Evolutionary conservation across 129 eudicot species (phyloP).

Genomic region (Chrysanthemum makinoi): DNA sequence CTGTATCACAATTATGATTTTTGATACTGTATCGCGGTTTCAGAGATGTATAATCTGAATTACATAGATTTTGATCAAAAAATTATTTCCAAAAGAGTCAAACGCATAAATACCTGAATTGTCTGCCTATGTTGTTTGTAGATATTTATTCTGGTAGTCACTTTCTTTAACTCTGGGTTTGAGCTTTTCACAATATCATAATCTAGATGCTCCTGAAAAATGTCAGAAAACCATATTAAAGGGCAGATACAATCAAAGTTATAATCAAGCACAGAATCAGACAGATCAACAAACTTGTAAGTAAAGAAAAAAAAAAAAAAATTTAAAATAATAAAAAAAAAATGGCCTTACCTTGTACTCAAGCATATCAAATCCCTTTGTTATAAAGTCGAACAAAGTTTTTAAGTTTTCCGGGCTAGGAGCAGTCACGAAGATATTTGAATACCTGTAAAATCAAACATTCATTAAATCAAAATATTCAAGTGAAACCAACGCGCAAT

Average conservation of each 20-base stretch:
- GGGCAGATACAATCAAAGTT: background rate
- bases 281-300: slow-evolving; percentile 12
- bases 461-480: slow-evolving; percentile 15
- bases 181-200: slow-evolving; percentile 82
- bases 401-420: slow-evolving; percentile 92
- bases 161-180: slow-evolving; percentile 68
- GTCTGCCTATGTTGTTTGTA: slow-evolving; percentile 91
- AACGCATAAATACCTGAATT: slow-evolving; percentile 61
- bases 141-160: slow-evolving; percentile 72
- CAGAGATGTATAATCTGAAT: background rate
- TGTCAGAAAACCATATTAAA: slow-evolving; percentile 8
- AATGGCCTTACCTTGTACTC: slow-evolving; percentile 70
- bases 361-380: slow-evolving; percentile 75
- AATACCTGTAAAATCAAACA: slow-evolving; percentile 53
- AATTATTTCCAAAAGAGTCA: background rate
- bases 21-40: background rate
- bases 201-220: slow-evolving; percentile 79
- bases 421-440: slow-evolving; percentile 90
- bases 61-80: background rate
- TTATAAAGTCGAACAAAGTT: slow-evolving; percentile 80
- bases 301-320: too few relatives aligned
- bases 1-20: too few relatives aligned
- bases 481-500: slow-evolving; percentile 8
- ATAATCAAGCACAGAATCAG: background rate
- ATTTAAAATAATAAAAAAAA: too few relatives aligned